Evolutionary conservation across 352 stramenopile genomes (phyloP).

Genomic region (Chrysophaeum taylorii): DNA sequence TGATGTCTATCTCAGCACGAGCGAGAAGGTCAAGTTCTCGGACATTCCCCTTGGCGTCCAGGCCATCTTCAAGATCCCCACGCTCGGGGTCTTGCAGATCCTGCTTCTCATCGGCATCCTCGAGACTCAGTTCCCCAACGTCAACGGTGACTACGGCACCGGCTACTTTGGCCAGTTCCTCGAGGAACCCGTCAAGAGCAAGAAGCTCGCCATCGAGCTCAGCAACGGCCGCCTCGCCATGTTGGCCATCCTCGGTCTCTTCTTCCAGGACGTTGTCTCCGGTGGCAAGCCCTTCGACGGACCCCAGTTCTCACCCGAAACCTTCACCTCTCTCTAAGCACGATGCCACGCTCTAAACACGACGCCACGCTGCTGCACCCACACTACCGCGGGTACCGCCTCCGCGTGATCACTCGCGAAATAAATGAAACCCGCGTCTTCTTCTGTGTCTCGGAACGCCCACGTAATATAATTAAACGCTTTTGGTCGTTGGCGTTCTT

Average conservation of each 20-base stretch:
- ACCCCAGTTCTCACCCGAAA: neutral
- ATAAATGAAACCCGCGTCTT: too few relatives aligned
- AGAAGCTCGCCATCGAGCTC: constrained; percentile 33
- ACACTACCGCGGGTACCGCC: too few relatives aligned
- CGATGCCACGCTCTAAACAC: too few relatives aligned
- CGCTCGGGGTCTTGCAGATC: constrained; percentile 20
- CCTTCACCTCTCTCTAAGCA: constrained; percentile 10
- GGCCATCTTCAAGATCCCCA: constrained; percentile 19
- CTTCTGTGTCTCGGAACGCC: too few relatives aligned
- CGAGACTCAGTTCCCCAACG: constrained; percentile 17
- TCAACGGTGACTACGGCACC: constrained; percentile 9
- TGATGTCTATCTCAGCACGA: constrained; percentile 12
- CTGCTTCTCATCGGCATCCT: constrained; percentile 23
- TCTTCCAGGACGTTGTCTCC: constrained; percentile 49
- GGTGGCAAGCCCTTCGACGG: constrained; percentile 33
- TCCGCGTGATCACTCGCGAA: too few relatives aligned
- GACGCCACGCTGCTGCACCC: too few relatives aligned
- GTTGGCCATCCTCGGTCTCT: constrained; percentile 52
- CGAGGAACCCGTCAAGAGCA: constrained; percentile 10
- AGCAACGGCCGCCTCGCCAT: constrained; percentile 57
- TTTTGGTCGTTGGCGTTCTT: too few relatives aligned
- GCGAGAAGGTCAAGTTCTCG: constrained; percentile 24
- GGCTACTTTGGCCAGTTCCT: constrained; percentile 14
- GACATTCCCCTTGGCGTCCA: constrained; percentile 19
- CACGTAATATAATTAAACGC: too few relatives aligned